Base-by-base conservation (phyloP, 2,329 filamentous ascomycete genomes). In the Amauroascus verrucosus region DNA sequence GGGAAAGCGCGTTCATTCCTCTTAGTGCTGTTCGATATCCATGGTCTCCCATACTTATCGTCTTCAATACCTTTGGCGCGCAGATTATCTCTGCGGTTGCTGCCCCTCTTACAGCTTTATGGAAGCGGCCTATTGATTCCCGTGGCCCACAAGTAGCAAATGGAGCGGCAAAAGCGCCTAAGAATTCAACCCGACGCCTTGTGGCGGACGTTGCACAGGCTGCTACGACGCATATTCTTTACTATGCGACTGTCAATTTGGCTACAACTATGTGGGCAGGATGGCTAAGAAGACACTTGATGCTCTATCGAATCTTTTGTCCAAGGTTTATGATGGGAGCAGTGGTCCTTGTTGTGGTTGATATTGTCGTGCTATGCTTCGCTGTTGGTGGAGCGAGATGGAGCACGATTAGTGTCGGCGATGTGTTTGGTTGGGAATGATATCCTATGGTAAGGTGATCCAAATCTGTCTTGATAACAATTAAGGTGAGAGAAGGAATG, bases 231-330 rank as follows among this genome's bases (percentile, higher is more conserved):
- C 89, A 95, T 64, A 71, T 91, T 5, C 74, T 85, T 0, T 95
- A 91, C 65, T 93, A 89, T 65, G 87, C 87, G 4, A 84, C 86
- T 7, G 80, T 96, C 65, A 85, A 85, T 26, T 71, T 95, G 20
- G 87, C 88, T 0, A 95, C 90, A 3, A 94, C 93, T 62, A 82
- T 86, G 67, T 96, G 91, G 85, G 88, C 91, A 0, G 90, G 87
- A 1, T 84, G 88, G 72, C 72, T 98, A 63, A 78, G 93, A 51
- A 78, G 93, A 49, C 93, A 98, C 73, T 77, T 98, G 58, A 98
- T 98, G 93, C 78, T 98, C 28, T 98, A 93, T 71, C 80, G 93
- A 40, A 88, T 98, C 41, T 98, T 98, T 65, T 84, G 80, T 70
- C 93, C 93, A 45, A 75, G 91, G 26, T 98, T 91, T 72, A 87